Evolutionary conservation across 129 eudicot species (phyloP).

Genomic region (Lonicera japonica): DNA sequence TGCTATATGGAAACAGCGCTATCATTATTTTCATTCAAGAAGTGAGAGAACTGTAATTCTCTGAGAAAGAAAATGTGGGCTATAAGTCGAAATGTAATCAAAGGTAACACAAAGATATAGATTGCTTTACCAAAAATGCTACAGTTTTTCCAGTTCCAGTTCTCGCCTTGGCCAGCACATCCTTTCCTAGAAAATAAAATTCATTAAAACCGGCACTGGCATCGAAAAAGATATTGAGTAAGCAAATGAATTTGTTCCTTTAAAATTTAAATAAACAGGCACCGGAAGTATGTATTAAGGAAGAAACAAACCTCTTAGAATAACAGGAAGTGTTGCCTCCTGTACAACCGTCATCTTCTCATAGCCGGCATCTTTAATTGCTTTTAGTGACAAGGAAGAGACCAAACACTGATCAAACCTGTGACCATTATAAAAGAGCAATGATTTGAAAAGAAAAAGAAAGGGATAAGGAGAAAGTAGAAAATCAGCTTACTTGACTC

Average conservation of each 20-base stretch:
- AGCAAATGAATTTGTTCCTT: not conserved
- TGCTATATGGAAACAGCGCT: no score
- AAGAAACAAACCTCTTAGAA: conserved; percentile 58
- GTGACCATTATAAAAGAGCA: conserved; percentile 9
- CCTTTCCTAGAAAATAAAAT: conserved; percentile 57
- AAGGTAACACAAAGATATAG: not conserved
- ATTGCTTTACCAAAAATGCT: conserved; percentile 75
- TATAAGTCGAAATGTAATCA: not conserved
- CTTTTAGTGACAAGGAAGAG: conserved; percentile 74
- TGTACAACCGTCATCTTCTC: conserved; percentile 97
- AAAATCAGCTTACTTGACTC: not conserved
- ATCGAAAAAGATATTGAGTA: not conserved
- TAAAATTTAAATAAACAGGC: no score
- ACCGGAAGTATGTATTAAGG: not conserved
- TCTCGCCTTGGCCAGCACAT: conserved; percentile 94
- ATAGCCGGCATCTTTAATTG: conserved; percentile 86
- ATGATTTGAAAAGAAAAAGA: not conserved
- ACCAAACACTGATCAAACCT: conserved; percentile 93
- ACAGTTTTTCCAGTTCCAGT: conserved; percentile 99
- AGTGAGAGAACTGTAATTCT: no score
- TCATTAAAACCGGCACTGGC: not conserved
- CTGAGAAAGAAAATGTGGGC: no score
- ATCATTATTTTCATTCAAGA: no score
- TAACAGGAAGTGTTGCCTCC: conserved; percentile 93
- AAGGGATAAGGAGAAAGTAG: not conserved